Conservation (phyloP, 2,329 filamentous ascomycete species). For the Fusarium abutilonis region DNA sequence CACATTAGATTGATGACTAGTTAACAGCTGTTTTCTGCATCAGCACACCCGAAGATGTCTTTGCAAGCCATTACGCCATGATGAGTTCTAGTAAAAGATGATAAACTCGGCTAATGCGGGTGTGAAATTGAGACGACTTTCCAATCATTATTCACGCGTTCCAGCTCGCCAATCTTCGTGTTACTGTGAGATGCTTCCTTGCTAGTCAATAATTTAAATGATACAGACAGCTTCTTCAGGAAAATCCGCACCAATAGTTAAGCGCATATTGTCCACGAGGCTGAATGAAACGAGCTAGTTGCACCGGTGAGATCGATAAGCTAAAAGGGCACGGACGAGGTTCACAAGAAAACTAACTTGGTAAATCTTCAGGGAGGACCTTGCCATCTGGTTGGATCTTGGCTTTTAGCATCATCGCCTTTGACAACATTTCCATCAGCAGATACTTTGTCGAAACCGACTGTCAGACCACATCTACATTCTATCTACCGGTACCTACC, state of each 20-base stretch:
- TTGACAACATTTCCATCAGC: conserved; percentile 5
- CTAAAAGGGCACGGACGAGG: conserved; percentile 32
- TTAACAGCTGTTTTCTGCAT: background rate
- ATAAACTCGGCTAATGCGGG: conserved; percentile 13
- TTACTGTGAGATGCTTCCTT: no score
- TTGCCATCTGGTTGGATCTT: conserved; percentile 1
- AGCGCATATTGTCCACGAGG: conserved; percentile 24
- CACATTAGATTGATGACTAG: conserved; percentile 15
- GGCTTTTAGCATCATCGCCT: background rate
- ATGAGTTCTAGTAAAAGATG: background rate
- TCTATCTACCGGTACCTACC: background rate
- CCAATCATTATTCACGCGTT: background rate
- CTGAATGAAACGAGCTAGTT: conserved; percentile 19
- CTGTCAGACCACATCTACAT: conserved; percentile 12
- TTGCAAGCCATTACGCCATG: conserved; percentile 5
- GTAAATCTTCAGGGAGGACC: background rate
- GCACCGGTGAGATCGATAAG: conserved; percentile 12
- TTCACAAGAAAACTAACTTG: background rate
- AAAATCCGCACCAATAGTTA: conserved; percentile 21
- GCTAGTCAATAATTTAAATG: background rate
- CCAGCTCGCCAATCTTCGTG: background rate
- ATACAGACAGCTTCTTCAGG: background rate
- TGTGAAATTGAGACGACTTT: background rate
- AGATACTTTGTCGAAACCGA: background rate
- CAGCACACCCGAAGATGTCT: background rate